A percentile compares a stretch with the other conserved stretches of the same genome.
These are phyloP conservation scores for Clarireedia paspali DNA, from an alignment of 2,329 filamentous ascomycete genomes.

Conservation along the genomic window DNA sequence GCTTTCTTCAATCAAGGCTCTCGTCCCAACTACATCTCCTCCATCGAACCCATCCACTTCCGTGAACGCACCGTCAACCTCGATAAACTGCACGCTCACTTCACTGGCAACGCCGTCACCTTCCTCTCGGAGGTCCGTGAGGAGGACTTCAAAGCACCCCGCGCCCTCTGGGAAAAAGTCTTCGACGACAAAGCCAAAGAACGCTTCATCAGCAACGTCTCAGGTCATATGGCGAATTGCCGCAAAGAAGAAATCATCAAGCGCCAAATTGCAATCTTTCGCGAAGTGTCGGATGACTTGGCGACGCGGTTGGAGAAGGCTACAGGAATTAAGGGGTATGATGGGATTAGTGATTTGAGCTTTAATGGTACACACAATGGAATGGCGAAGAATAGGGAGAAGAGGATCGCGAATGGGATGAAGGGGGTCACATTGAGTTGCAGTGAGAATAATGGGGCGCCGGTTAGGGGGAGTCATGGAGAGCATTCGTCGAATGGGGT, in stretches of 20 bases:
- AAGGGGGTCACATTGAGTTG: constrained; percentile 27
- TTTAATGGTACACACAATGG: constrained; percentile 58
- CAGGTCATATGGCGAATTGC: constrained; percentile 45
- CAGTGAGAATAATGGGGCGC: constrained; percentile 41
- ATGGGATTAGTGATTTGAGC: constrained; percentile 43
- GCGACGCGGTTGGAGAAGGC: constrained; percentile 43
- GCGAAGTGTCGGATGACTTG: constrained; percentile 44
- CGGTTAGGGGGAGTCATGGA: constrained; percentile 21
- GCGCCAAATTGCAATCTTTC: constrained; percentile 54
- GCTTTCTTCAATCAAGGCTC: constrained; percentile 39
- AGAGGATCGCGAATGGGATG: constrained; percentile 45
- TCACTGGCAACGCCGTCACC: constrained; percentile 39
- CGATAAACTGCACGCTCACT: constrained; percentile 39
- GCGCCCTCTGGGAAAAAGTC: constrained; percentile 29
- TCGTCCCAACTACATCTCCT: constrained; percentile 37
- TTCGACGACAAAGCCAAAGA: constrained; percentile 46
- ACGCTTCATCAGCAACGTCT: constrained; percentile 52
- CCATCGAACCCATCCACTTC: constrained; percentile 27
- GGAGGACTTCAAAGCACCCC: constrained; percentile 29
- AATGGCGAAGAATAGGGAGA: constrained; percentile 39
- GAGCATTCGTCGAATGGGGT: no score
- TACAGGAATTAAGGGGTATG: constrained; percentile 53
- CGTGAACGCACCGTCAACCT: constrained; percentile 32
- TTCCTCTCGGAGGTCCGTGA: constrained; percentile 35
- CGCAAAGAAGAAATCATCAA: constrained; percentile 47